phyloP scores from a whole-genome alignment of 2,329 filamentous ascomycete genomes.

The Rutstroemia sp. region DNA sequence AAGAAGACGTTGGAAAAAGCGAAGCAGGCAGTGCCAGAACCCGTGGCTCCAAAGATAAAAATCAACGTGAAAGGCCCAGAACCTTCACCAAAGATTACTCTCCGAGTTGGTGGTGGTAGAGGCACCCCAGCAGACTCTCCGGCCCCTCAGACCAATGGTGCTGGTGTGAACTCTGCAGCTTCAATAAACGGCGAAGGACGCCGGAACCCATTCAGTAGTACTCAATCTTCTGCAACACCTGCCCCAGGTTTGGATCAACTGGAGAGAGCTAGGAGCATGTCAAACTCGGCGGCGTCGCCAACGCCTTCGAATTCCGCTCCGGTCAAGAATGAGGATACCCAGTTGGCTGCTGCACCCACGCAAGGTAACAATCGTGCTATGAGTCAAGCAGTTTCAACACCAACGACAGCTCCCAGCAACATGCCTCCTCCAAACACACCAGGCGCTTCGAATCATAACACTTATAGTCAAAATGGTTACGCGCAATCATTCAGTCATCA shows the following conservation, averaged over 20 bases:
- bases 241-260: constrained; percentile 23
- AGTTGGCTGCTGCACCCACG: constrained; percentile 14
- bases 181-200: constrained; percentile 21
- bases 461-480: constrained; percentile 21
- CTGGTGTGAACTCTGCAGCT: not conserved
- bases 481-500: constrained; percentile 27
- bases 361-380: constrained; percentile 29
- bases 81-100: constrained; percentile 57
- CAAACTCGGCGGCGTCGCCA: constrained; percentile 27
- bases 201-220: constrained; percentile 26
- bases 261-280: constrained; percentile 27
- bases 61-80: constrained; percentile 61
- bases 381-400: constrained; percentile 31
- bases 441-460: constrained; percentile 17
- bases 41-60: constrained; percentile 61
- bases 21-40: constrained; percentile 64
- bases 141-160: constrained; percentile 36
- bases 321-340: constrained; percentile 33
- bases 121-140: constrained; percentile 44
- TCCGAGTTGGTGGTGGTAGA: constrained; percentile 54
- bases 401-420: constrained; percentile 15
- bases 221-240: constrained; percentile 17
- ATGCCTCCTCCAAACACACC: constrained; percentile 28
- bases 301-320: constrained; percentile 25
- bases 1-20: constrained; percentile 61